These are phyloP conservation scores for Dictyostelium discoideum DNA, from an alignment of 78 protist species.

Conservation along the genomic window DNA sequence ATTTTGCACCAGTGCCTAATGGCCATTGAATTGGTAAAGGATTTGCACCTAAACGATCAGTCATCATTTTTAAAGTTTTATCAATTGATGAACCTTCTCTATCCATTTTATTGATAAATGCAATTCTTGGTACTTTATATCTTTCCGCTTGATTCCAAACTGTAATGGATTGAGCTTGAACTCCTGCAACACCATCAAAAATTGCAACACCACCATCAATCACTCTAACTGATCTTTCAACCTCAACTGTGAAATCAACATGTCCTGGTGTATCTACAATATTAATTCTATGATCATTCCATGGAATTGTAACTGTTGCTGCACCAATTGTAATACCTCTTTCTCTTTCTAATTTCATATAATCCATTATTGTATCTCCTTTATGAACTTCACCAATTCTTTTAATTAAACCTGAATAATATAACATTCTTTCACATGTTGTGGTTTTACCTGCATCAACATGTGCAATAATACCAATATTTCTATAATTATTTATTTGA, in stretches of 20 bases:
- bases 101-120: constrained; percentile 97
- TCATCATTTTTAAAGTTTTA: constrained; percentile 36
- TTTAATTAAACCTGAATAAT: constrained; percentile 84
- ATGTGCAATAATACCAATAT: constrained; percentile 98
- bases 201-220: constrained; percentile 92
- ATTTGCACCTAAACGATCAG: constrained; percentile 24
- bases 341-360: constrained; percentile 92
- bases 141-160: constrained; percentile 89
- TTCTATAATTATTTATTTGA: constrained; percentile 82
- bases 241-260: constrained; percentile 98
- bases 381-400: constrained; percentile 91
- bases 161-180: constrained; percentile 92
- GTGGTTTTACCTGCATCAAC: constrained; percentile 97
- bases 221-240: constrained; percentile 92
- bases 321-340: constrained; percentile 95
- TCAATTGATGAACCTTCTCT: constrained; percentile 89
- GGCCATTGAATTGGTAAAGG: constrained; percentile 87
- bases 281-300: constrained; percentile 88
- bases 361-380: constrained; percentile 96
- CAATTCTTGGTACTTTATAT: constrained; percentile 91
- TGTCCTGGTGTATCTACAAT: constrained; percentile 99
- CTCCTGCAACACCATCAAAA: constrained; percentile 95
- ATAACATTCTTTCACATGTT: constrained; percentile 95
- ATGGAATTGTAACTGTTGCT: constrained; percentile 90
- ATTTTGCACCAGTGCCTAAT: constrained; percentile 21